Evolutionary conservation across 164 flowering plant genomes (phyloP).

Genomic region (Chimonanthus praecox): DNA sequence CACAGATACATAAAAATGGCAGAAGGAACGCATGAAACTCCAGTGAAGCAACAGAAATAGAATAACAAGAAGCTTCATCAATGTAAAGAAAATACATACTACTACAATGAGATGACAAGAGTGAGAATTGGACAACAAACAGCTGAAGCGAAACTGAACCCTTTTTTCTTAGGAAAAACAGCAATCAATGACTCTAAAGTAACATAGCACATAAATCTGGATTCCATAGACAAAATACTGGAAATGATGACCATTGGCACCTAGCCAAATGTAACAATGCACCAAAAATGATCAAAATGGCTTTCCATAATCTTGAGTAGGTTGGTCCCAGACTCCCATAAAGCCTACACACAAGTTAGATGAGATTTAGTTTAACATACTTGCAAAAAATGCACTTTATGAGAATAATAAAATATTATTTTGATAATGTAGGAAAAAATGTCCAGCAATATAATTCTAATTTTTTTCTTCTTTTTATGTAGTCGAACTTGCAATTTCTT

Average conservation of each 20-base stretch:
- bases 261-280: neutral
- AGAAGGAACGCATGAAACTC: too few relatives aligned
- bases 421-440: too few relatives aligned
- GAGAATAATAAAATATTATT: too few relatives aligned
- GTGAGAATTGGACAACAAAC: neutral
- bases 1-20: too few relatives aligned
- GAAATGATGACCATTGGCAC: neutral
- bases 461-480: too few relatives aligned
- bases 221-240: neutral
- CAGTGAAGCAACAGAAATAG: neutral
- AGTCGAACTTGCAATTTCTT: too few relatives aligned
- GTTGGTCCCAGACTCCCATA: slow-evolving; percentile 53
- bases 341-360: slow-evolving; percentile 28
- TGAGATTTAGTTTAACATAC: too few relatives aligned
- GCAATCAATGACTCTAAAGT: too few relatives aligned
- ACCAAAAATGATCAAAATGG: slow-evolving; percentile 30
- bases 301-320: slow-evolving; percentile 46
- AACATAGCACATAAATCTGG: neutral
- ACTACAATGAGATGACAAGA: too few relatives aligned
- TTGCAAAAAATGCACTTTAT: too few relatives aligned
- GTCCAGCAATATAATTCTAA: too few relatives aligned
- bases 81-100: neutral
- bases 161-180: too few relatives aligned
- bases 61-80: neutral
- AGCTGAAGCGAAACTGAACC: neutral